Evolutionary conservation across 2,329 filamentous ascomycete species (phyloP), one percentile per base, ranked within the genome.

Genomic region (Ambrosiella beaveri): DNA sequence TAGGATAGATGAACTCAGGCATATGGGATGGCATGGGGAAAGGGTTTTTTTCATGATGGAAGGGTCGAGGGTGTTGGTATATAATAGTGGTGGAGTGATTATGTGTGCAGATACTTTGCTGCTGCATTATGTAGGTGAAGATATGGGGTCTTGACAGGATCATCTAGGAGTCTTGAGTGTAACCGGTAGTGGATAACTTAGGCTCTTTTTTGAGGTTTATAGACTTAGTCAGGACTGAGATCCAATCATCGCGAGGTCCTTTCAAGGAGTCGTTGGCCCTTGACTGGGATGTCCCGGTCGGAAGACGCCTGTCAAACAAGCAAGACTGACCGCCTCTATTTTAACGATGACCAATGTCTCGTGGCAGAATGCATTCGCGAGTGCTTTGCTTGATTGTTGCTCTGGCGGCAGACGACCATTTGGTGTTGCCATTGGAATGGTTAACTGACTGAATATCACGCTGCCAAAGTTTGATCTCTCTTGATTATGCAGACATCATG

Each of bases 51-150:
- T 15, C 44, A 15, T 19, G 44, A 36, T 15, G 47, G 47, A 27
- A 19, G 6, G n/a, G 15, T 51, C 13, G 19, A 19, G 4, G 47
- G 15, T 51, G 47, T 15, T 35, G 47, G 12, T n/a, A n/a, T 9
- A 12, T 19, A 15, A 12, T 15, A 8, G 44, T 15, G 11, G 15
- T 13, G 19, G n/a, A 17, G 17, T 27, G 9, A 27, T 51, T 7
- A 51, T 38, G 38, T 54, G 36, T 39, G 47, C 47, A 54, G 38
- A 36, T 39, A 54, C 36, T 54, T 54, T 54, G 27, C 38, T n/a
- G 36, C 2, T 54, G 52, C 39, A 41, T 41, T 27, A 27, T 27
- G 9, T n/a, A 41, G 39, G 39, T n/a, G 39, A 41, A 5, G 3
- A 27, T 27, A 27, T 41, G 11, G 11, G 11, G 39, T 41, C 39